A percentile compares a stretch with the other conserved stretches of the same genome.
phyloP scores from a whole-genome alignment of 2,329 filamentous ascomycete species.

The Plenodomus tracheiphilus region DNA sequence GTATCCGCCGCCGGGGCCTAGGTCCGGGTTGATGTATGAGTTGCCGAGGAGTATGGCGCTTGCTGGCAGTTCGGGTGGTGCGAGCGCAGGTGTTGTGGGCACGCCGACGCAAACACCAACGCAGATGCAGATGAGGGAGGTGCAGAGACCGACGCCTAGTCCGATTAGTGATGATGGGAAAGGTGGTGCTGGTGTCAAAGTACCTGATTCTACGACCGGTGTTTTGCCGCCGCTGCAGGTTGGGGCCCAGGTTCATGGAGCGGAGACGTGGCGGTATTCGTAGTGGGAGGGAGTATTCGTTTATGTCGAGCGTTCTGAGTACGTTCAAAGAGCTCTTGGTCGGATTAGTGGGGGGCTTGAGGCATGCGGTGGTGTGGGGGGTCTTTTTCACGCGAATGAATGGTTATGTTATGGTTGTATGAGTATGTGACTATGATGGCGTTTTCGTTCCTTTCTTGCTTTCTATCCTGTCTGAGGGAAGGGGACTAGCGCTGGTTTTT shows the following conservation, averaged over 20 bases:
- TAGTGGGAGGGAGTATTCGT: not conserved
- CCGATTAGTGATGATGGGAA: conserved; percentile 41
- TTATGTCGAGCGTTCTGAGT: no score
- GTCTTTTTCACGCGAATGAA: no score
- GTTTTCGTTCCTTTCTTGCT: no score
- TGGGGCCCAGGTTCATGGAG: conserved; percentile 21
- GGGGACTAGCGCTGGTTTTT: no score
- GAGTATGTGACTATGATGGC: no score
- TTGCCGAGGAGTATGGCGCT: conserved; percentile 12
- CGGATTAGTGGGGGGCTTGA: no score
- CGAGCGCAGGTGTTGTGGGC: not conserved
- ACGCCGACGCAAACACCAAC: conserved; percentile 21
- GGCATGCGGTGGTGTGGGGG: no score
- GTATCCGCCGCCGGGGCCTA: conserved; percentile 14
- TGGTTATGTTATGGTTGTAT: no score
- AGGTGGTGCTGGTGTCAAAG: not conserved
- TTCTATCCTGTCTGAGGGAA: no score
- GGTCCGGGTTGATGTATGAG: conserved; percentile 17
- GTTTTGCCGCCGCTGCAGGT: not conserved
- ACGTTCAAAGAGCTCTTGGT: no score
- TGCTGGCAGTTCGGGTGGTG: no score
- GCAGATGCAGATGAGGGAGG: conserved; percentile 21
- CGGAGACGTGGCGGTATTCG: conserved; percentile 40
- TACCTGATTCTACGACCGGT: no score
- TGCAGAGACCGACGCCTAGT: conserved; percentile 35